Conservation (phyloP, 495 filamentous ascomycete genomes). For the Chaetomium fimeti region DNA sequence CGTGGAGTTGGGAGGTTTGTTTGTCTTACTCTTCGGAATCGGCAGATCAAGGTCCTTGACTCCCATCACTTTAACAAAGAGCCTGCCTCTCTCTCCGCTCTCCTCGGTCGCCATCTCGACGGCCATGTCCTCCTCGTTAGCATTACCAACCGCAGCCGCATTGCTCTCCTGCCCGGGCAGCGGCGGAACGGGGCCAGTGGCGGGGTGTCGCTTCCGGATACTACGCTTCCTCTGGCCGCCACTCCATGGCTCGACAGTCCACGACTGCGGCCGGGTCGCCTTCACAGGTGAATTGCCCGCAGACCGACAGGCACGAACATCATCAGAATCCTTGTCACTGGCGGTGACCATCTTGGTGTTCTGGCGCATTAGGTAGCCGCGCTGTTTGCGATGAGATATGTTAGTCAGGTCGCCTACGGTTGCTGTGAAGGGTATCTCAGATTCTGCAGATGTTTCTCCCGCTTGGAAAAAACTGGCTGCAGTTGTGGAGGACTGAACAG, state of each 20-base stretch:
- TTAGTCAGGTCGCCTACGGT: conserved; percentile 52
- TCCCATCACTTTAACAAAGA: conserved; percentile 96
- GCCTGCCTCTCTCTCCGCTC: conserved; percentile 80
- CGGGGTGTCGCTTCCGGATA: conserved; percentile 57
- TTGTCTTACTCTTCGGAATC: conserved; percentile 74
- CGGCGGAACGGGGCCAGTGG: conserved; percentile 67
- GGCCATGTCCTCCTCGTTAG: conserved; percentile 59
- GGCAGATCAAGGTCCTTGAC: conserved; percentile 93
- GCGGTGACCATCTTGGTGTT: conserved; percentile 97
- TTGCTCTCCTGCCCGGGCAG: conserved; percentile 87
- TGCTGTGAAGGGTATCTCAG: conserved; percentile 17
- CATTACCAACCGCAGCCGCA: conserved; percentile 56
- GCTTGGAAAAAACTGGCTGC: conserved; percentile 13
- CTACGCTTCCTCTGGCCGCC: conserved; percentile 65
- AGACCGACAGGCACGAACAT: conserved; percentile 55
- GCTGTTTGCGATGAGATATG: conserved; percentile 61
- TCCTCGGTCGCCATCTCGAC: conserved; percentile 62
- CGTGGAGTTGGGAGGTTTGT: not conserved
- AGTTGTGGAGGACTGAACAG: conserved; percentile 38
- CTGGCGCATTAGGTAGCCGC: conserved; percentile 97
- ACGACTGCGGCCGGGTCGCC: conserved; percentile 69
- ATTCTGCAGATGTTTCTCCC: conserved; percentile 8
- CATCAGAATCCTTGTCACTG: conserved; percentile 60
- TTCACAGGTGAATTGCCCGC: conserved; percentile 73
- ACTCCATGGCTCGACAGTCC: conserved; percentile 98